Conservation (phyloP, 2,329 filamentous ascomycete species). For the Paramyrothecium roridum region DNA sequence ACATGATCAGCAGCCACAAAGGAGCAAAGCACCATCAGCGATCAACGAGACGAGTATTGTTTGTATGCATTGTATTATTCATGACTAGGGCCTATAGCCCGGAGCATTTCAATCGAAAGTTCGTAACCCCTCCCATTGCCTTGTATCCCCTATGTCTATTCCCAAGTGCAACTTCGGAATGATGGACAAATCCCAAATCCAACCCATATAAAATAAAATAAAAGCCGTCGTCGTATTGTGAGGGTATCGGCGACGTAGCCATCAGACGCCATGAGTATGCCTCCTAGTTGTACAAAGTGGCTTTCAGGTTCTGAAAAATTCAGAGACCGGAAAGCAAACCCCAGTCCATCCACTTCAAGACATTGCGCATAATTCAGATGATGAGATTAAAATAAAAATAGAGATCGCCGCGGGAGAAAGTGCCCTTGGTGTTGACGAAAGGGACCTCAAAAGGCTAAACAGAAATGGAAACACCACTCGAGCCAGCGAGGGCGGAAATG, state of each 20-base stretch:
- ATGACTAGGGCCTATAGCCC: neutral
- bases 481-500: neutral
- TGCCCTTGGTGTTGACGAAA: too few relatives aligned
- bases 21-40: neutral
- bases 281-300: neutral
- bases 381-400: neutral
- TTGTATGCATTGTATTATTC: neutral
- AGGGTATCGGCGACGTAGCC: neutral
- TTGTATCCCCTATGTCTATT: neutral
- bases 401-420: neutral
- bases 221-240: neutral
- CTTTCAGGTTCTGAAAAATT: neutral
- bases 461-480: neutral
- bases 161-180: neutral
- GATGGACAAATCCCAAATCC: neutral
- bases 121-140: neutral
- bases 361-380: neutral
- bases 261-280: neutral
- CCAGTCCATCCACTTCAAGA: neutral
- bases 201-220: neutral
- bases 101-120: neutral
- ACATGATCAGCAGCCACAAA: neutral
- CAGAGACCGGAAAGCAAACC: neutral
- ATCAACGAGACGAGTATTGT: neutral
- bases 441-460: neutral